phyloP scores from a whole-genome alignment of 192 early-diverging fungal genomes.

The Chytriomyces sp. region DNA sequence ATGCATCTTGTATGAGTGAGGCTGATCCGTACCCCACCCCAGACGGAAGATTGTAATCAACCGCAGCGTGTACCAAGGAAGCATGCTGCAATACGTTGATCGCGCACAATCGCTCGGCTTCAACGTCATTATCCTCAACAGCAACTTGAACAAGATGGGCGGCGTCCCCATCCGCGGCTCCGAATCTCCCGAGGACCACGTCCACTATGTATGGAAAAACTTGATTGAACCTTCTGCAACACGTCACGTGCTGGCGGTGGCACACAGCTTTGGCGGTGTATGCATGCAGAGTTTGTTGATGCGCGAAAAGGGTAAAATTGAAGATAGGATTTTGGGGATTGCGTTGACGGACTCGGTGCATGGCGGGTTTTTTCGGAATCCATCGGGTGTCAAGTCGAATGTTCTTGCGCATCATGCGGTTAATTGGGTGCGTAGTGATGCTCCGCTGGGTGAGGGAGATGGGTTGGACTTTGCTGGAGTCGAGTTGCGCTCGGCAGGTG shows the following conservation, averaged over 20 bases:
- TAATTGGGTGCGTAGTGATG: conserved; percentile 18
- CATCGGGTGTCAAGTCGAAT: neutral
- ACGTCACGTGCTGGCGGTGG: conserved; percentile 5
- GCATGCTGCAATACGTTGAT: conserved; percentile 33
- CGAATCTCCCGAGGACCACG: conserved; percentile 24
- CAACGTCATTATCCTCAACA: conserved; percentile 28
- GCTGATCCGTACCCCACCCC: neutral
- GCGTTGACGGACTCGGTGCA: conserved; percentile 39
- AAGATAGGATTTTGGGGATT: neutral
- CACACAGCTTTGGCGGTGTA: conserved; percentile 29
- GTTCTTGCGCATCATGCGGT: conserved; percentile 6
- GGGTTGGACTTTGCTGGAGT: conserved; percentile 15
- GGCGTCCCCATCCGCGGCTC: conserved; percentile 12
- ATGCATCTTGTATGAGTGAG: neutral
- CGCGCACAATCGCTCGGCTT: conserved; percentile 12
- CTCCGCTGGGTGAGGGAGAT: neutral
- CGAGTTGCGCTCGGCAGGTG: conserved; percentile 10
- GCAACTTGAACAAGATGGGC: conserved; percentile 19
- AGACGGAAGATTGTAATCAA: conserved; percentile 38
- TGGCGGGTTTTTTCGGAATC: neutral
- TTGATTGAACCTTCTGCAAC: conserved; percentile 5
- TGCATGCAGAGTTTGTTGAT: neutral
- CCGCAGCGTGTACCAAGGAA: conserved; percentile 16
- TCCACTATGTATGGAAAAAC: conserved; percentile 17
- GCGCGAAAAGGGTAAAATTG: neutral